A percentile compares a stretch with the other conserved stretches of the same genome.
phyloP scores from a whole-genome alignment of 2,329 filamentous ascomycete genomes.

The Nothophaeocryptopus gaeumannii region DNA sequence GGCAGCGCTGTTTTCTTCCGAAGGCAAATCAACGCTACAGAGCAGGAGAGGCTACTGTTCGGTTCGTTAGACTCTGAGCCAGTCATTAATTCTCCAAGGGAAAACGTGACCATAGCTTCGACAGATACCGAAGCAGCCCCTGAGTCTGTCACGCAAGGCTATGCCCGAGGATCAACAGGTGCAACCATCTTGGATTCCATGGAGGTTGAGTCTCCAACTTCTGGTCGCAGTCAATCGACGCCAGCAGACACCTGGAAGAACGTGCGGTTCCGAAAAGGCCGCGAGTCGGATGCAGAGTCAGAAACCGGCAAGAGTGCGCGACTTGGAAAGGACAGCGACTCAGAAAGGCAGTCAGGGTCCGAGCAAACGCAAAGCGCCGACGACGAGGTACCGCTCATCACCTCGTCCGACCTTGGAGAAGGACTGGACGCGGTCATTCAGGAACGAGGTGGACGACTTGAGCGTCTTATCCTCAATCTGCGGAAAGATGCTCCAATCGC shows the following conservation, averaged over 20 bases:
- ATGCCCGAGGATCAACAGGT: background rate
- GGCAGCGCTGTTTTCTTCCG: background rate
- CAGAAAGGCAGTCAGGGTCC: conserved; percentile 1
- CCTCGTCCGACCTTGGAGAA: conserved; percentile 35
- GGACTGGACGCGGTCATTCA: conserved; percentile 42
- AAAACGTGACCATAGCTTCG: background rate
- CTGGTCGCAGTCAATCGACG: background rate
- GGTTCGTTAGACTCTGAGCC: conserved; percentile 1
- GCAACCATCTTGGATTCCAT: background rate
- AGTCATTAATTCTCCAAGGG: background rate
- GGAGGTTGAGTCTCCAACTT: background rate
- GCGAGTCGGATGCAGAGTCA: background rate
- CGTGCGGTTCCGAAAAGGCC: background rate
- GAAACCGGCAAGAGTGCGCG: too few species aligned
- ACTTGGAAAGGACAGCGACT: too few species aligned
- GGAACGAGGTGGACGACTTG: conserved; percentile 40
- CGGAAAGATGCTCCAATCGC: conserved; percentile 22
- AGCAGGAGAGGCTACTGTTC: conserved; percentile 3
- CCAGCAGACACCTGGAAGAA: background rate
- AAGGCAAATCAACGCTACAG: background rate
- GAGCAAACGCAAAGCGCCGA: background rate
- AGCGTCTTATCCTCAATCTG: conserved; percentile 41
- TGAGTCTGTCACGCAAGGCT: too few species aligned
- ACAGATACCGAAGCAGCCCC: too few species aligned
- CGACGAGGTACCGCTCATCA: conserved; percentile 7